These are phyloP conservation scores for Jacaranda mimosifolia DNA, from an alignment of 257 asterid genomes.

Conservation along the genomic window DNA sequence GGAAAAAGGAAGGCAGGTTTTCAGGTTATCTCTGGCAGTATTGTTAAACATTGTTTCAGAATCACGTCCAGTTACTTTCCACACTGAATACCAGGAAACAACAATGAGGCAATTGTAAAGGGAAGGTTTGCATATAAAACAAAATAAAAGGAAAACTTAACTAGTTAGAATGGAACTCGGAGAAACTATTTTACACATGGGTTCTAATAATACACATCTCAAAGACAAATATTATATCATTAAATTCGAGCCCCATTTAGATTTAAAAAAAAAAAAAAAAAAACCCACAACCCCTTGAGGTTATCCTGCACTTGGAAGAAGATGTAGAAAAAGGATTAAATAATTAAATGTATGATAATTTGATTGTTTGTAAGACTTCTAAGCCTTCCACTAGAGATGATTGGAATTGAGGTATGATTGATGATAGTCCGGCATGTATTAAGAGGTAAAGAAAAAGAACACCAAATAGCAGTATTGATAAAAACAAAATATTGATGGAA, in stretches of 20 bases:
- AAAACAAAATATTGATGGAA: background rate
- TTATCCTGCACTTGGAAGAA: too few species aligned
- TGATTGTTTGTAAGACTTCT: too few species aligned
- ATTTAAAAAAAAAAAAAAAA: too few species aligned
- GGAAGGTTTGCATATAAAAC: background rate
- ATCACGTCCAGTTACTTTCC: background rate
- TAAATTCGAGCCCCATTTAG: too few species aligned
- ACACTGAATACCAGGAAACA: background rate
- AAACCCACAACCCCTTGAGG: too few species aligned
- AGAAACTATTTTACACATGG: background rate
- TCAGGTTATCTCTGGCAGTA: slow-evolving; percentile 4
- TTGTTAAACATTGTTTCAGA: background rate
- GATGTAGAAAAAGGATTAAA: too few species aligned
- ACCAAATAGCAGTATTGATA: background rate
- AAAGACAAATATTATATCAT: too few species aligned
- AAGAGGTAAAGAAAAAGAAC: background rate
- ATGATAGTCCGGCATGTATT: too few species aligned
- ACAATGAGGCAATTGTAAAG: background rate
- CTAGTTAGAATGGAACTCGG: background rate
- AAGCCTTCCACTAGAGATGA: too few species aligned
- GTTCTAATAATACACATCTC: too few species aligned
- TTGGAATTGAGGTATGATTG: too few species aligned
- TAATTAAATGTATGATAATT: too few species aligned
- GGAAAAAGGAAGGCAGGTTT: background rate
- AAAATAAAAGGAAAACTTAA: background rate